Base-by-base conservation (phyloP, 306 rosid species). In the Begonia fuchsioides region DNA sequence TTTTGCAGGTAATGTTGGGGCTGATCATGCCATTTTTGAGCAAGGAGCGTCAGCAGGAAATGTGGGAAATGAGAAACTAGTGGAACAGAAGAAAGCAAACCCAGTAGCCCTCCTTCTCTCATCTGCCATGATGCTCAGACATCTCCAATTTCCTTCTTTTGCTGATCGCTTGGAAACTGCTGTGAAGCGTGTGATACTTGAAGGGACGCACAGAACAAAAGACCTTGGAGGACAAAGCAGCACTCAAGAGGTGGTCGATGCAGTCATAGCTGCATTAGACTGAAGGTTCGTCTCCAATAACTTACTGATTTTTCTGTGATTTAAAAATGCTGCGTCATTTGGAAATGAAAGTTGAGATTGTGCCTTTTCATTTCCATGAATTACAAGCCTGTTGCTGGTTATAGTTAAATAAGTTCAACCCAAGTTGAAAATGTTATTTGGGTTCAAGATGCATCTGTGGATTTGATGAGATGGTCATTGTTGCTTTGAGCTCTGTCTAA, bases 21-120 rank as follows among this genome's bases (percentile, higher is more conserved):
- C 88, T 35, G 94, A 83, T 32, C 75, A 72, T 32, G 96, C 96
- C 3, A 82, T 83, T 58, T 88, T 88, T 49, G 95, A 88, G 83
- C 96, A 90, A 79, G 97, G 97, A 38, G 95, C 95, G 59, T 88
- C 95, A 5, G 97, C 97, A 53, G 95, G 95, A 51, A 88, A 88
- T 17, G 93, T 88, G 5, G 97, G 97, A 13, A 81, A 73, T 39
- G 82, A 74, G 6, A 72, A 66, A 40, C 12, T 74, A 15, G 55
- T 67, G 60, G 76, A 72, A 55, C 75, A 81, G 56, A 69, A 78
- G 82, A 81, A 49, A 52, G 95, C 95, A n/a, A 90, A 90, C 61
- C 97, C 97, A 1, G 97, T 79, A 32, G 97, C 97, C 18, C 66
- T 90, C 60, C 87, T 90, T 39, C 83, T 90, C 32, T 84, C 95